Conservation (phyloP, 495 filamentous ascomycete species). For the Aspergillus asperescens region DNA sequence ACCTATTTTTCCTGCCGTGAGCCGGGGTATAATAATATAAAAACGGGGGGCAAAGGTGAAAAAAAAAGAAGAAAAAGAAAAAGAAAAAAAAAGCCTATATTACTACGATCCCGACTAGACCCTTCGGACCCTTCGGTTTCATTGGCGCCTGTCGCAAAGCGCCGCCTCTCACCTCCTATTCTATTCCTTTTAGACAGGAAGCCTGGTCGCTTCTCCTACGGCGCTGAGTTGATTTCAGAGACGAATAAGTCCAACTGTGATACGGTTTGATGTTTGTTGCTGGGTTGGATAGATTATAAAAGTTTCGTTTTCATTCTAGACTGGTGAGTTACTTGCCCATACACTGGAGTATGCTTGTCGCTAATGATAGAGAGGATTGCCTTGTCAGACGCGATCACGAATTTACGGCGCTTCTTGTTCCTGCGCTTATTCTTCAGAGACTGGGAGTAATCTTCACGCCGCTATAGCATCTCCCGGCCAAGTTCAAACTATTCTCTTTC, state of each 20-base stretch:
- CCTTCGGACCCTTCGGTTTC: constrained; percentile 11
- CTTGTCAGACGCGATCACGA: constrained; percentile 28
- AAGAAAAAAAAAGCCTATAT: constrained; percentile 2
- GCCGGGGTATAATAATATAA: constrained; percentile 11
- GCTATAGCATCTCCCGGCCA: constrained; percentile 13
- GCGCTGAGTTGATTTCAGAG: constrained; percentile 14
- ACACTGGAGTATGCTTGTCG: neutral
- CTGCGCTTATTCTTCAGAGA: constrained; percentile 6
- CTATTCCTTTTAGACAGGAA: constrained; percentile 19
- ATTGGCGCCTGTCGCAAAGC: constrained; percentile 17
- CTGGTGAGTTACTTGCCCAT: constrained; percentile 21
- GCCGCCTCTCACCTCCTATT: constrained; percentile 6
- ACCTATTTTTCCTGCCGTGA: constrained; percentile 11
- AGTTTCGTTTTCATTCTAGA: constrained; percentile 25
- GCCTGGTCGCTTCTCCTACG: constrained; percentile 33
- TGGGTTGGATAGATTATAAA: constrained; percentile 26
- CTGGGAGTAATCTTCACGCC: constrained; percentile 13
- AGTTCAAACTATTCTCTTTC: constrained; percentile 14
- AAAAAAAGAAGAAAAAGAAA: constrained; percentile 6
- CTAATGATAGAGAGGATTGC: constrained; percentile 5
- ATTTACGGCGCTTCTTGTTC: constrained; percentile 14
- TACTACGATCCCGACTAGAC: constrained; percentile 11
- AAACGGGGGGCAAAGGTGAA: constrained; percentile 12
- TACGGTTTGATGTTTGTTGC: constrained; percentile 14
- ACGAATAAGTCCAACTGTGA: constrained; percentile 19